Evolutionary conservation across 2,329 filamentous ascomycete species (phyloP).

Genomic region (Sporothrix sp.): DNA sequence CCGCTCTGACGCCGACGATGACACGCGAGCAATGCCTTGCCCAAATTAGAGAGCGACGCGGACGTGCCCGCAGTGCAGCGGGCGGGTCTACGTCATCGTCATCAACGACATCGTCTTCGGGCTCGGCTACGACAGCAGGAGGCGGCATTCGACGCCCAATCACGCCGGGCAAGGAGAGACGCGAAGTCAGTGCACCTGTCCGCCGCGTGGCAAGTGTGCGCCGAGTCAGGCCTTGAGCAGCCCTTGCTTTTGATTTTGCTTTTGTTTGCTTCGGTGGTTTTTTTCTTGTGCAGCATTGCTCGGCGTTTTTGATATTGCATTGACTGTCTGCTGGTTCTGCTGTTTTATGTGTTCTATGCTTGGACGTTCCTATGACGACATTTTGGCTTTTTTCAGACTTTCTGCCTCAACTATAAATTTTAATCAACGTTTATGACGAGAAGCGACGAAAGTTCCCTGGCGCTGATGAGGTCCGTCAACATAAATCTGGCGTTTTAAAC

Average conservation of each 20-base stretch:
- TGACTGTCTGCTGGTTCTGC: neutral
- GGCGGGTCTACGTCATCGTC: constrained; percentile 9
- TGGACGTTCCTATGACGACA: neutral
- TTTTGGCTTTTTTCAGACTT: neutral
- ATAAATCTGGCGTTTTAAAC: no score
- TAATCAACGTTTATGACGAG: neutral
- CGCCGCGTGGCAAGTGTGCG: constrained; percentile 13
- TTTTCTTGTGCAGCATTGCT: constrained; percentile 1
- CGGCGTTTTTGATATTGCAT: neutral
- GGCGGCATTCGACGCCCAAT: constrained; percentile 12
- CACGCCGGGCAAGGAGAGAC: constrained; percentile 16
- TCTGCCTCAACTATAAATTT: neutral
- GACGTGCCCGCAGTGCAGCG: constrained; percentile 56
- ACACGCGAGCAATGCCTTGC: constrained; percentile 65
- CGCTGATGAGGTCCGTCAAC: no score
- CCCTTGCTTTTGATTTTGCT: neutral
- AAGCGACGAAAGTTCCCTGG: no score
- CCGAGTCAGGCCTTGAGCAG: constrained; percentile 1
- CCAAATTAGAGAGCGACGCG: constrained; percentile 62
- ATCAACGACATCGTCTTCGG: neutral
- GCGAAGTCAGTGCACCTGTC: constrained; percentile 17
- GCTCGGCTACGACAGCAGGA: neutral
- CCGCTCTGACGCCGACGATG: constrained; percentile 55
- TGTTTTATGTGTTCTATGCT: neutral
- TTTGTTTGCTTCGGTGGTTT: neutral